These are phyloP conservation scores for Exophiala alcalophila DNA, from an alignment of 2,329 filamentous ascomycete genomes.

Conservation along the genomic window DNA sequence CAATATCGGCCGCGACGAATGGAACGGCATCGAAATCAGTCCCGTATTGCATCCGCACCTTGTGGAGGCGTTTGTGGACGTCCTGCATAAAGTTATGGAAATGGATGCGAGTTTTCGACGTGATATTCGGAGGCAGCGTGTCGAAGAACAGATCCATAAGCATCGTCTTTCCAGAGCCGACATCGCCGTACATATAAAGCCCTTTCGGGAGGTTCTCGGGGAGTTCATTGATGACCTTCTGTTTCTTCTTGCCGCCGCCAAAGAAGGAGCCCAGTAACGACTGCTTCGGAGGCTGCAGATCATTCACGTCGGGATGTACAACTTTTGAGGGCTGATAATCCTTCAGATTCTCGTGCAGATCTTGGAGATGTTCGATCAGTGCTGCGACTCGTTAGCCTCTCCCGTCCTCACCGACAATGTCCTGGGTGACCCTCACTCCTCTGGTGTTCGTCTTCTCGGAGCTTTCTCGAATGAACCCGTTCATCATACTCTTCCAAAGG, in stretches of 20 bases:
- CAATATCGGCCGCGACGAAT: slow-evolving; percentile 92
- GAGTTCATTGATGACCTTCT: slow-evolving; percentile 51
- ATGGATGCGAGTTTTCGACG: slow-evolving; percentile 85
- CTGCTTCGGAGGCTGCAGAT: slow-evolving; percentile 55
- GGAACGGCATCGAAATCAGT: slow-evolving; percentile 87
- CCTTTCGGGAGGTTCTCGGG: slow-evolving; percentile 77
- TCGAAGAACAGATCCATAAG: slow-evolving; percentile 98
- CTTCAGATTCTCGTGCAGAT: slow-evolving; percentile 78
- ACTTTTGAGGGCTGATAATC: slow-evolving; percentile 72
- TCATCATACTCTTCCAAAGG: slow-evolving; percentile 86
- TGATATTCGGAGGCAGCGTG: slow-evolving; percentile 76
- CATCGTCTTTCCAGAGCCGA: slow-evolving; percentile 98
- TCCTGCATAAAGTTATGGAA: slow-evolving; percentile 99
- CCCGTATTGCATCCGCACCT: slow-evolving; percentile 83
- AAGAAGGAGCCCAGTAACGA: slow-evolving; percentile 53
- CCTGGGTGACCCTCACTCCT: slow-evolving; percentile 56
- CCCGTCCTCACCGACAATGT: not conserved
- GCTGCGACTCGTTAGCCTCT: slow-evolving; percentile 47
- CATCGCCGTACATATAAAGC: slow-evolving; percentile 92
- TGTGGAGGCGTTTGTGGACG: slow-evolving; percentile 85
- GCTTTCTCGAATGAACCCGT: slow-evolving; percentile 67
- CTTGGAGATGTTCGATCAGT: slow-evolving; percentile 84
- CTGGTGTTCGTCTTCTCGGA: slow-evolving; percentile 89
- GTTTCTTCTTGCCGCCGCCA: slow-evolving; percentile 50
- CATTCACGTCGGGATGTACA: slow-evolving; percentile 72